These are phyloP conservation scores for Scheffersomyces lignosus DNA, from an alignment of 805 yeast genomes.

Conservation along the genomic window DNA sequence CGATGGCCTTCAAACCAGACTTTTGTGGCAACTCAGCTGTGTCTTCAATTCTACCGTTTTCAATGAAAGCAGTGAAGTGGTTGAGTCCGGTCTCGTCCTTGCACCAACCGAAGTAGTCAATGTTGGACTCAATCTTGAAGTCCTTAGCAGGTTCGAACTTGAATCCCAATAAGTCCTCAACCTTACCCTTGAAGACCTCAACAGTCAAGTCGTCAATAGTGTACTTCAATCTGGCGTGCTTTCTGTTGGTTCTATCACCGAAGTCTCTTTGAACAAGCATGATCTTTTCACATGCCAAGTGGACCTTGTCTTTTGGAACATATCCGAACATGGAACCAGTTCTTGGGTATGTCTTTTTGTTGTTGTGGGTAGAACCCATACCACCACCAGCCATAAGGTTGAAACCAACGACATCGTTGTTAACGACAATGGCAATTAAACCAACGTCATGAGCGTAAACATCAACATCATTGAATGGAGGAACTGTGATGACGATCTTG, in stretches of 20 bases:
- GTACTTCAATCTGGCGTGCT: constrained; percentile 96
- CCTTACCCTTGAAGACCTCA: constrained; percentile 74
- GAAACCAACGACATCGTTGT: constrained; percentile 69
- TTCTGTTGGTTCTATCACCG: constrained; percentile 95
- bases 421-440: constrained; percentile 78
- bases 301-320: constrained; percentile 64
- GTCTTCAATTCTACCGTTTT: constrained; percentile 95
- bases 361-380: constrained; percentile 98
- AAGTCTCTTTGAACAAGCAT: constrained; percentile 92
- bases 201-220: constrained; percentile 94
- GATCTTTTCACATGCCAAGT: constrained; percentile 81
- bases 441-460: constrained; percentile 96
- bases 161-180: constrained; percentile 81
- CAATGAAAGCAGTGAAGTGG: constrained; percentile 92
- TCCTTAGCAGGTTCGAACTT: constrained; percentile 68
- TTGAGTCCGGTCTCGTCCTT: constrained; percentile 80
- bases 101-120: constrained; percentile 93
- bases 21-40: constrained; percentile 88
- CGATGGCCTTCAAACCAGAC: constrained; percentile 79
- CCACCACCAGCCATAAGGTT: constrained; percentile 96
- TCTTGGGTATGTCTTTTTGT: constrained; percentile 94
- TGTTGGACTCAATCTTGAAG: constrained; percentile 80
- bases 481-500: constrained; percentile 91
- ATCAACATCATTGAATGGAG: constrained; percentile 95
- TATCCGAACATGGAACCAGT: constrained; percentile 87